A percentile compares a stretch with the other conserved stretches of the same genome.
These are phyloP conservation scores for Cutaneotrichosporon sp. DNA, from an alignment of 1,284 basidiomycete species.

Conservation along the genomic window DNA sequence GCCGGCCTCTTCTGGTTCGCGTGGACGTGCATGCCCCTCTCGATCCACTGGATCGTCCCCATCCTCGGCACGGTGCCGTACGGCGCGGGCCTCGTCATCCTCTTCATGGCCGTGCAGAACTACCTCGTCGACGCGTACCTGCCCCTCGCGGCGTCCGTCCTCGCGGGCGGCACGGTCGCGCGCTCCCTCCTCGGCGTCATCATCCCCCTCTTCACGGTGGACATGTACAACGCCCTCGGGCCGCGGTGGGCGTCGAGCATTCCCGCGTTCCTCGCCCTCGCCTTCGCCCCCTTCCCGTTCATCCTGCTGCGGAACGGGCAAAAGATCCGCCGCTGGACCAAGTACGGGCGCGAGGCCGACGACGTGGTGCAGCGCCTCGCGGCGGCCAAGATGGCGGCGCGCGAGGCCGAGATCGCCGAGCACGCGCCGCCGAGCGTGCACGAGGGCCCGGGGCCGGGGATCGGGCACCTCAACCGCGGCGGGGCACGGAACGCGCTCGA, in stretches of 20 bases:
- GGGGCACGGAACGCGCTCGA: background rate
- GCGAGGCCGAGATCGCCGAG: background rate
- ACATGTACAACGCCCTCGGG: constrained; percentile 62
- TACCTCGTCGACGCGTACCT: constrained; percentile 67
- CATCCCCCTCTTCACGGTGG: constrained; percentile 62
- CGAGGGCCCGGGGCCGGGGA: background rate
- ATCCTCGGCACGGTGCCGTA: constrained; percentile 65
- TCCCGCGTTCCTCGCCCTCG: constrained; percentile 62
- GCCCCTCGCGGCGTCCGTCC: constrained; percentile 58
- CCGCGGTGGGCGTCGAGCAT: constrained; percentile 61
- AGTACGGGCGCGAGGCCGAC: constrained; percentile 28
- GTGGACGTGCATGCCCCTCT: constrained; percentile 61
- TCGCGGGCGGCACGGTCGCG: constrained; percentile 68
- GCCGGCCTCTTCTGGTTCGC: constrained; percentile 36
- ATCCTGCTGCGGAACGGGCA: constrained; percentile 22
- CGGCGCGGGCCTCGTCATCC: constrained; percentile 51
- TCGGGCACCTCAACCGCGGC: background rate
- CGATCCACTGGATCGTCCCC: constrained; percentile 64
- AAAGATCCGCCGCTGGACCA: constrained; percentile 27
- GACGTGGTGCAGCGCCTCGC: constrained; percentile 9
- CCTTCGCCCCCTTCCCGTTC: constrained; percentile 62
- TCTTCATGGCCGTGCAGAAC: constrained; percentile 37
- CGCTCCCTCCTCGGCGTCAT: constrained; percentile 63
- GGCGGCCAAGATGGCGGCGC: constrained; percentile 4
- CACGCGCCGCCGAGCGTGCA: background rate